Evolutionary conservation across 352 stramenopile genomes (phyloP).

Genomic region (Elongisporangium anandrum): DNA sequence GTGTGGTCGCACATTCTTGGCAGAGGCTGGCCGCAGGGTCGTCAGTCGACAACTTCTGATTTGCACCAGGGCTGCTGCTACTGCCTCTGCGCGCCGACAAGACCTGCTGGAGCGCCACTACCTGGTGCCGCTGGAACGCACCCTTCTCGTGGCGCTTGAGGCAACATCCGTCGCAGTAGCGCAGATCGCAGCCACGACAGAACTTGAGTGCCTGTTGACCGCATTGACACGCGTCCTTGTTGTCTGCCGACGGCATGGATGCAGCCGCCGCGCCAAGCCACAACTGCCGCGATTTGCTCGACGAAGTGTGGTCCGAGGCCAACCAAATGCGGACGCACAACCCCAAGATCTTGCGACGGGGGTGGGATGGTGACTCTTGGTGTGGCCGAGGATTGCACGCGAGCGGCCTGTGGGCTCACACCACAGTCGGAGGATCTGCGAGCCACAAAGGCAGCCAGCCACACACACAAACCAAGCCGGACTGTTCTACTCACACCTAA

Average conservation of each 20-base stretch:
- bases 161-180: slow-evolving; percentile 28
- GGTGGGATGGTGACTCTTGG: not conserved
- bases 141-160: slow-evolving; percentile 25
- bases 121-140: slow-evolving; percentile 25
- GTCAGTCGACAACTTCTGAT: slow-evolving; percentile 3
- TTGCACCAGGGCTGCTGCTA: not conserved
- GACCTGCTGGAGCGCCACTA: slow-evolving; percentile 7
- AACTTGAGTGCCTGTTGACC: slow-evolving; percentile 8
- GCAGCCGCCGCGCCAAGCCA: not conserved
- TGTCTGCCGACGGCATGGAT: not conserved
- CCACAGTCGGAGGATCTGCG: not conserved
- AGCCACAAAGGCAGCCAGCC: not conserved
- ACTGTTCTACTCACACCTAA: not conserved
- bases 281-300: not conserved
- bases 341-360: not conserved
- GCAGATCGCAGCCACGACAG: slow-evolving; percentile 26
- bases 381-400: not conserved
- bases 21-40: slow-evolving; percentile 17
- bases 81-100: not conserved
- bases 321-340: not conserved
- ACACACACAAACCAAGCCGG: not conserved
- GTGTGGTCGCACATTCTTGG: slow-evolving; percentile 30
- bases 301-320: not conserved
- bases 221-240: slow-evolving; percentile 18
- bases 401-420: not conserved